Evolutionary conservation across 2,329 filamentous ascomycete genomes (phyloP).

Genomic region (Lecanoromycetidae sp.): DNA sequence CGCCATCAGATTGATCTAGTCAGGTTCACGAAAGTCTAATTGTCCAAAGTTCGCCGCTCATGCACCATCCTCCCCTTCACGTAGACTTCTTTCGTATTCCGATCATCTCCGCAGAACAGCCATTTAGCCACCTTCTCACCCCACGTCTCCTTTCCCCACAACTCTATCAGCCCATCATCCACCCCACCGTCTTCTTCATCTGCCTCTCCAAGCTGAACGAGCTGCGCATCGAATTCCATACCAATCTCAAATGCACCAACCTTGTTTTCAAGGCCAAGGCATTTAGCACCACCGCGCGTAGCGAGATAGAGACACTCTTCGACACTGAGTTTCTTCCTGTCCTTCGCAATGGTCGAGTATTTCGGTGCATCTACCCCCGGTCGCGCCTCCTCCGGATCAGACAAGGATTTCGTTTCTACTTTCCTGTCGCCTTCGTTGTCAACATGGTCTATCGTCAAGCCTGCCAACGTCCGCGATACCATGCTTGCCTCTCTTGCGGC

Average conservation of each 20-base stretch:
- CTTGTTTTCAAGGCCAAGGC: constrained; percentile 58
- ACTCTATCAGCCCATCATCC: constrained; percentile 57
- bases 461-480: constrained; percentile 58
- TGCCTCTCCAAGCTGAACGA: constrained; percentile 49
- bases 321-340: constrained; percentile 58
- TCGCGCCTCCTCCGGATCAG: too few relatives aligned
- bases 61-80: constrained; percentile 76
- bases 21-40: too few relatives aligned
- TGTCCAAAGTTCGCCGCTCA: too few relatives aligned
- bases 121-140: constrained; percentile 81
- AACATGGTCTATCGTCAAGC: constrained; percentile 33
- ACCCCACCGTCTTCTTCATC: constrained; percentile 21
- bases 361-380: constrained; percentile 19
- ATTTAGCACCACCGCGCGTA: constrained; percentile 73
- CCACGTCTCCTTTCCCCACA: constrained; percentile 90
- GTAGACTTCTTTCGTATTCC: constrained; percentile 83
- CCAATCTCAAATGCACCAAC: constrained; percentile 77
- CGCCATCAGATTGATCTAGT: too few relatives aligned
- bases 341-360: constrained; percentile 19
- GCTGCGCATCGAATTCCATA: constrained; percentile 83
- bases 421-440: constrained; percentile 22
- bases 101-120: constrained; percentile 86
- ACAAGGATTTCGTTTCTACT: constrained; percentile 1
- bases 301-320: constrained; percentile 79
- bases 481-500: constrained; percentile 71